These are phyloP conservation scores for Erodium texanum DNA, from an alignment of 441 rosid species.

Conservation along the genomic window DNA sequence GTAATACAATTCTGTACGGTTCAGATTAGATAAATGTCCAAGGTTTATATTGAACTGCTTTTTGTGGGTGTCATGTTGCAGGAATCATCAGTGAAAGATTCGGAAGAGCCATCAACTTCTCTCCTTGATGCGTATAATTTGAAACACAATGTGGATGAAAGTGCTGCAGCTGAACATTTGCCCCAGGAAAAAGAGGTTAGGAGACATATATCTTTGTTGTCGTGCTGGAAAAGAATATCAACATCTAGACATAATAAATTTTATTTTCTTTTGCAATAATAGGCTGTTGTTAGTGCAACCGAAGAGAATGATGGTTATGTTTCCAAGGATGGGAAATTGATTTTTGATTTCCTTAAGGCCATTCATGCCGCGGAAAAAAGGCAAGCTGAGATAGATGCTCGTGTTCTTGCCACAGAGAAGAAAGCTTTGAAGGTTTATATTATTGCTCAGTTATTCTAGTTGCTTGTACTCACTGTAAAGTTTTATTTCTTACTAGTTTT, in stretches of 20 bases:
- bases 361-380: slow-evolving; percentile 83
- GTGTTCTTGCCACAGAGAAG: slow-evolving; percentile 57
- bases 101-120: slow-evolving; percentile 30
- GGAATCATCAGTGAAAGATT: slow-evolving; percentile 29
- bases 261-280: slow-evolving; percentile 21
- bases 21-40: not conserved
- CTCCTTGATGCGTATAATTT: slow-evolving; percentile 76
- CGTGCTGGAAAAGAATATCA: slow-evolving; percentile 13
- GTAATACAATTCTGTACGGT: not conserved
- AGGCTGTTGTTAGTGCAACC: slow-evolving; percentile 42
- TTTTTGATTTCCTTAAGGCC: slow-evolving; percentile 73
- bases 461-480: slow-evolving; percentile 2
- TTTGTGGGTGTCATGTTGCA: slow-evolving; percentile 22
- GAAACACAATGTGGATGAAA: slow-evolving; percentile 35
- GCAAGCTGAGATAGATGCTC: slow-evolving; percentile 85
- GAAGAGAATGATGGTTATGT: slow-evolving; percentile 50
- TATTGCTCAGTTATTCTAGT: slow-evolving; percentile 14
- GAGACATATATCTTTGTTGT: slow-evolving; percentile 16
- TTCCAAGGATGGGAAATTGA: slow-evolving; percentile 62
- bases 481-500: slow-evolving; percentile 6
- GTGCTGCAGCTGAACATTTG: slow-evolving; percentile 23
- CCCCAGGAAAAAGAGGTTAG: slow-evolving; percentile 40
- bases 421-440: slow-evolving; percentile 57
- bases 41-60: too few species aligned
- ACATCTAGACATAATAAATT: slow-evolving; percentile 10